A percentile compares a stretch with the other conserved stretches of the same genome.
These are phyloP conservation scores for Boletus semigastroideus DNA, from an alignment of 1,284 basidiomycete genomes.

Conservation along the genomic window DNA sequence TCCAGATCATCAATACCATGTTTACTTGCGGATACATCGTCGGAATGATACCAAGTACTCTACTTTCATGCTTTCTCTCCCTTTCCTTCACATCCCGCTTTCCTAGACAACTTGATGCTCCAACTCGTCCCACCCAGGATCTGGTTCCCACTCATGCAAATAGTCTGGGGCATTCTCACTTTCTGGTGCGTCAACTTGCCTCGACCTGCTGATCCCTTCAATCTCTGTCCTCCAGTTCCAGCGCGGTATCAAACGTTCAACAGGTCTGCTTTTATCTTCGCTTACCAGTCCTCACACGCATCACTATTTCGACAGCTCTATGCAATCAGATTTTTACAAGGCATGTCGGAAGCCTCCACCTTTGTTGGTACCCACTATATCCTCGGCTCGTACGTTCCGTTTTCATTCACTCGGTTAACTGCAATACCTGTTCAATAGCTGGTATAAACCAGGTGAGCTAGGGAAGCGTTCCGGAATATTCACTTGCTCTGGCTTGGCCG, in stretches of 20 bases:
- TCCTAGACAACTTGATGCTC: conserved; percentile 60
- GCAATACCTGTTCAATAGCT: conserved; percentile 37
- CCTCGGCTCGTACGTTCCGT: conserved; percentile 55
- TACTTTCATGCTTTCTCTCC: not conserved
- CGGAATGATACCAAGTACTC: conserved; percentile 67
- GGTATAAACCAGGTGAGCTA: conserved; percentile 69
- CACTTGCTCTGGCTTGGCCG: conserved; percentile 63
- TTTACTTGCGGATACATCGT: conserved; percentile 73
- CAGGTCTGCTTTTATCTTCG: conserved; percentile 39
- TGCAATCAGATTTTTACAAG: conserved; percentile 74
- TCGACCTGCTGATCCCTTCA: not conserved
- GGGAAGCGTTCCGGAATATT: conserved; percentile 74
- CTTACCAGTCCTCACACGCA: conserved; percentile 3
- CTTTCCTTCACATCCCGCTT: not conserved
- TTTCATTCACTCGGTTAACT: not conserved
- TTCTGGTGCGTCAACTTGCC: conserved; percentile 46
- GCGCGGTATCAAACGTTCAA: conserved; percentile 51
- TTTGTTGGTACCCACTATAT: conserved; percentile 77
- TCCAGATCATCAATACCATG: conserved; percentile 66
- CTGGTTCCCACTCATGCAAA: conserved; percentile 66
- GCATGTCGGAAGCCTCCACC: conserved; percentile 69
- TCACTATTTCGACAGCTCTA: conserved; percentile 48
- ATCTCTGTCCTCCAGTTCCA: conserved; percentile 43
- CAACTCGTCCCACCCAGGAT: conserved; percentile 60
- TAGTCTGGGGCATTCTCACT: conserved; percentile 63